Evolutionary conservation across 148 eudicot species (phyloP).

Genomic region (Diospyros lotus): DNA sequence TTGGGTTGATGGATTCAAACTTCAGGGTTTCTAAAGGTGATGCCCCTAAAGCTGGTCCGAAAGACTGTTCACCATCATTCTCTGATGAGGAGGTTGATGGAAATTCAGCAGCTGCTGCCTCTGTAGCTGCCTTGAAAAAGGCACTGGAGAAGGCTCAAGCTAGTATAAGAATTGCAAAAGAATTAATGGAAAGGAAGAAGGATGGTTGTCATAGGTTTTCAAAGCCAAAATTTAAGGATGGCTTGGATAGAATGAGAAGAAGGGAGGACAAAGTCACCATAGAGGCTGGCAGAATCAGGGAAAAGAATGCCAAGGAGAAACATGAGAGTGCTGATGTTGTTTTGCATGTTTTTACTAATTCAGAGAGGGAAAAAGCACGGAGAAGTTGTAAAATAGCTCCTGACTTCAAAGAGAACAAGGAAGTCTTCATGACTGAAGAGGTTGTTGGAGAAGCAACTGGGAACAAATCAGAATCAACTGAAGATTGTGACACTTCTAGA

Average conservation of each 20-base stretch:
- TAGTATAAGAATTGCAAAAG: conserved; percentile 73
- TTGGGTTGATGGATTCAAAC: conserved; percentile 31
- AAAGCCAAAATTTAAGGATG: conserved; percentile 44
- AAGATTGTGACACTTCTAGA: conserved; percentile 42
- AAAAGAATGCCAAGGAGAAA: conserved; percentile 24
- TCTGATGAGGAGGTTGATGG: conserved; percentile 69
- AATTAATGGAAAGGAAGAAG: conserved; percentile 56
- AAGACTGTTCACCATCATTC: conserved; percentile 35
- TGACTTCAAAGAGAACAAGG: conserved; percentile 18
- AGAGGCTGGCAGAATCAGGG: conserved; percentile 26
- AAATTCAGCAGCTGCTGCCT: conserved; percentile 78
- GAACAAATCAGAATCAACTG: conserved; percentile 20
- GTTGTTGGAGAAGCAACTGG: conserved; percentile 19
- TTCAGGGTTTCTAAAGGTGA: conserved; percentile 33
- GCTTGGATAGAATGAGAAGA: conserved; percentile 36
- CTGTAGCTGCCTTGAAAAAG: conserved; percentile 73
- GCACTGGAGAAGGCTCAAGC: conserved; percentile 85
- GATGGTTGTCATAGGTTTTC: conserved; percentile 38
- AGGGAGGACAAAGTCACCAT: conserved; percentile 24
- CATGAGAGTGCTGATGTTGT: conserved; percentile 22
- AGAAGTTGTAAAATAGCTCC: conserved; percentile 27
- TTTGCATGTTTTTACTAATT: conserved; percentile 17
- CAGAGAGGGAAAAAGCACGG: conserved; percentile 26
- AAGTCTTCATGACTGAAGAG: conserved; percentile 16
- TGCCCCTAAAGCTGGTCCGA: conserved; percentile 28